A percentile compares a stretch with the other conserved stretches of the same genome.
phyloP scores from a whole-genome alignment of 495 filamentous ascomycete genomes.

The Extremus antarcticus region DNA sequence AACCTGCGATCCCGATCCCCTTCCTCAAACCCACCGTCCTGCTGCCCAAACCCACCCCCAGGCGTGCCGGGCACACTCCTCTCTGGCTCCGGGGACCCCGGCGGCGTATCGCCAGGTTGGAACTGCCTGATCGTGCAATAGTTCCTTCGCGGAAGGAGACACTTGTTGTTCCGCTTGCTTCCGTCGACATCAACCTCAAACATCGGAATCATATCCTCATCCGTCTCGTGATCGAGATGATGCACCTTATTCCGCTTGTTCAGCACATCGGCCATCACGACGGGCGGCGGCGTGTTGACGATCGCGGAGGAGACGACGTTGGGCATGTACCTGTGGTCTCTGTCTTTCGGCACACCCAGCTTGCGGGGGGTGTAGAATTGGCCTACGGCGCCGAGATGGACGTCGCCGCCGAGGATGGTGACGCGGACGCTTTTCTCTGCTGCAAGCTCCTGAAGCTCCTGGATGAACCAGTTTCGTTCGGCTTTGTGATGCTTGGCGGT shows the following conservation, averaged over 20 bases:
- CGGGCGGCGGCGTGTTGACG: conserved; percentile 82
- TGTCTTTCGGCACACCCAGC: conserved; percentile 57
- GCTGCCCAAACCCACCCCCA: neutral
- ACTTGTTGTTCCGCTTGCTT: conserved; percentile 80
- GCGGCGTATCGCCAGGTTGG: conserved; percentile 65
- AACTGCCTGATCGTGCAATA: conserved; percentile 85
- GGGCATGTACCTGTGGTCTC: conserved; percentile 89
- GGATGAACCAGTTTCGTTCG: conserved; percentile 76
- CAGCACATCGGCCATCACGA: conserved; percentile 78
- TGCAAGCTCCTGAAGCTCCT: conserved; percentile 82
- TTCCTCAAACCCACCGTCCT: neutral
- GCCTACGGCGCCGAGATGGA: conserved; percentile 83
- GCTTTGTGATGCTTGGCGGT: conserved; percentile 86
- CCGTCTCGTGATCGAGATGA: conserved; percentile 72
- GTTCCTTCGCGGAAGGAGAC: conserved; percentile 79
- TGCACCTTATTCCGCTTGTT: conserved; percentile 92
- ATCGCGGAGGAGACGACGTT: conserved; percentile 83
- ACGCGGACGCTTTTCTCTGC: conserved; percentile 84
- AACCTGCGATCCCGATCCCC: conserved; percentile 6
- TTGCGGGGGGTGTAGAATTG: conserved; percentile 88
- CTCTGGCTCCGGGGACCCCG: conserved; percentile 43
- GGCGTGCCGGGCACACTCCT: neutral
- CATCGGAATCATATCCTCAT: conserved; percentile 91
- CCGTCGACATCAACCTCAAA: conserved; percentile 83
- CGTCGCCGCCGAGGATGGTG: conserved; percentile 83